Base-by-base conservation (phyloP, 2,329 filamentous ascomycete species). In the Leptographium procerum region DNA sequence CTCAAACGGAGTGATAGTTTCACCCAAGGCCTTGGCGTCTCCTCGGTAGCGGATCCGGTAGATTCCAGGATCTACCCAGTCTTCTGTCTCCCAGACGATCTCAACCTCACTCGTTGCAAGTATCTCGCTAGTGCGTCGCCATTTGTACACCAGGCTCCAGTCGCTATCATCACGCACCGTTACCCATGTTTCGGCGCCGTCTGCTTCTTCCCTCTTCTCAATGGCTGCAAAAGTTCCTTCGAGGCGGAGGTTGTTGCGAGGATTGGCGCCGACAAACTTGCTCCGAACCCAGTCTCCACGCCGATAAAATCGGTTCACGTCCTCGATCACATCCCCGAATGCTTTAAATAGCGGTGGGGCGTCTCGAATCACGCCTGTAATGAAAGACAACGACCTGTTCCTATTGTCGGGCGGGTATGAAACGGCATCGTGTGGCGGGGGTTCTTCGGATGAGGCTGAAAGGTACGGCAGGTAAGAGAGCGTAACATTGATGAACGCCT, bases 31-130 rank as follows among this genome's bases (percentile, higher is more conserved):
- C 79, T 91, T 96, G 3, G 83, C 77, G 72, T 96, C 91, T 0
- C 92, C 92, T 71, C 85, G 92, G 68, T 96, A 97, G 72, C 78
- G 82, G 52, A 95, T 71, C 28, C 91, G 77, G 71, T 96, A 97
- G 53, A 79, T 82, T 0, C 91, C 91, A 1, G 70, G 71, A 60
- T 77, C 74, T 24, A 78, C 78, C 62, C 78, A 75, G 57, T 76
- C 70, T 69, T 83, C 85, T 36, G 87, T 86, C 71, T 92, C 87
- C 92, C 92, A 97, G 54, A 80, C 79, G 57, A 96, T 78, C 10
- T 78, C 84, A 1, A 90, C 91, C 68, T 91, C 83, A 66, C 90
- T 95, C 36, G 85, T 85, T 0, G 86, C 91, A 26, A 89, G 69
- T 1, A 91, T 58, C 3, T 77, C 79, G 66, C 84, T 87, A 2